Evolutionary conservation across 371 early-diverging fungal genomes (phyloP), one percentile per base, ranked within the genome.

Genomic region (Circinella umbellata): DNA sequence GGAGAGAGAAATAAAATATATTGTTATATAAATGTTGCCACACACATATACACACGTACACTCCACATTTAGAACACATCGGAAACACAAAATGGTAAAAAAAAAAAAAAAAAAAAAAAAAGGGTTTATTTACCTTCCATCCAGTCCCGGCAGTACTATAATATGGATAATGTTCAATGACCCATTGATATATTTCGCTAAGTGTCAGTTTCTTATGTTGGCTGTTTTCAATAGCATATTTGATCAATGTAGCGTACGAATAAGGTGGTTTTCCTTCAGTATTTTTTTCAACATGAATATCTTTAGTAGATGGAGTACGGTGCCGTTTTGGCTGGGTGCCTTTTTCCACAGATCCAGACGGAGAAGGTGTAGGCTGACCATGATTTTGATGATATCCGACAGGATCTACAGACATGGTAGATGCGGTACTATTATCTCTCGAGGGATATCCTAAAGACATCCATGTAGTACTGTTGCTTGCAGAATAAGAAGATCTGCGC

Each of bases 191-290:
- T 69, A 98, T 96, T 69, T 93, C 96, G 70, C 84, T 90, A 60
- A 98, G 81, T 37, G 96, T 94, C 80, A 96, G 80, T 71, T 88
- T 87, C 51, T 86, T 82, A n/a, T 88, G 80, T 4, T 89, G 88
- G 47, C 87, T 88, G 60, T 86, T 85, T 55, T 89, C 81, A 69
- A 98, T 94, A 46, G 98, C 98, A 59, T 92, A 89, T 9, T 93
- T 89, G 48, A 98, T 96, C 10, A 98, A 80, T 14, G 90, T 89
- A n/a, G 96, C 93, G 71, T 97, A 98, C 7, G 96, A 93, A 70
- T 90, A 89, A 4, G 95, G 90, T 4, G 97, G 97, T 67, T 92
- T 92, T 34, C 77, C 77, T 69, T 42, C 72, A 47, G 66, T 82
- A 68, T 69, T 79, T 65, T 72, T 79, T 70, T 69, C 78, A 66